A percentile compares a stretch with the other conserved stretches of the same genome.
Evolutionary conservation across 1,284 basidiomycete species (phyloP).

Genomic region (Somion occarium): DNA sequence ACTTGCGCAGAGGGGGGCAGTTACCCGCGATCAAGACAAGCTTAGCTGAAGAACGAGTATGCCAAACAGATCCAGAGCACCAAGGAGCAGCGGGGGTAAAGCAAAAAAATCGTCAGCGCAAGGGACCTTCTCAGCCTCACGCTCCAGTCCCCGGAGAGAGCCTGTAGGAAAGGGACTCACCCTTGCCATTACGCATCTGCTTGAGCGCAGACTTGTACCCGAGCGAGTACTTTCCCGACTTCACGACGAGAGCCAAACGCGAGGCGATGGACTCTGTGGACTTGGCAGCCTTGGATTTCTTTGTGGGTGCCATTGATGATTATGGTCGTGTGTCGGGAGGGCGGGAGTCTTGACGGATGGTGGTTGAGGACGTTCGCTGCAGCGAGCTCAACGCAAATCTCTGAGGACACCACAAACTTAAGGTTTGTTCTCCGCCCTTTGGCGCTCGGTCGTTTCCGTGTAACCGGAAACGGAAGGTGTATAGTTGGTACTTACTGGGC

Average conservation of each 20-base stretch:
- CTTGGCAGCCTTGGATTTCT: constrained; percentile 92
- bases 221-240: constrained; percentile 91
- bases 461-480: no score
- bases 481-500: no score
- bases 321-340: not conserved
- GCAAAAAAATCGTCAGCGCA: constrained; percentile 47
- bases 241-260: constrained; percentile 95
- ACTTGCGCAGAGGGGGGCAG: constrained; percentile 98
- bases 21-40: constrained; percentile 99
- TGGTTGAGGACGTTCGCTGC: not conserved
- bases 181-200: constrained; percentile 97
- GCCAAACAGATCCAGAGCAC: constrained; percentile 7
- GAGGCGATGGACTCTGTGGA: constrained; percentile 93
- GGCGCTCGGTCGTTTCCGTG: no score
- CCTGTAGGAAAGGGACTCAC: constrained; percentile 49
- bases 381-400: no score
- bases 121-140: constrained; percentile 96
- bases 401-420: no score
- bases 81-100: constrained; percentile 15
- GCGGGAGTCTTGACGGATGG: constrained; percentile 3
- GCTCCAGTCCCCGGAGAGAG: constrained; percentile 86
- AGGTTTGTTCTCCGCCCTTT: no score
- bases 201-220: constrained; percentile 98
- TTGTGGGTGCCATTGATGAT: constrained; percentile 80
- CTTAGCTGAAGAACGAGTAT: constrained; percentile 80